Conservation (phyloP, 2,329 filamentous ascomycete species). For the Trichoderma sp. region DNA sequence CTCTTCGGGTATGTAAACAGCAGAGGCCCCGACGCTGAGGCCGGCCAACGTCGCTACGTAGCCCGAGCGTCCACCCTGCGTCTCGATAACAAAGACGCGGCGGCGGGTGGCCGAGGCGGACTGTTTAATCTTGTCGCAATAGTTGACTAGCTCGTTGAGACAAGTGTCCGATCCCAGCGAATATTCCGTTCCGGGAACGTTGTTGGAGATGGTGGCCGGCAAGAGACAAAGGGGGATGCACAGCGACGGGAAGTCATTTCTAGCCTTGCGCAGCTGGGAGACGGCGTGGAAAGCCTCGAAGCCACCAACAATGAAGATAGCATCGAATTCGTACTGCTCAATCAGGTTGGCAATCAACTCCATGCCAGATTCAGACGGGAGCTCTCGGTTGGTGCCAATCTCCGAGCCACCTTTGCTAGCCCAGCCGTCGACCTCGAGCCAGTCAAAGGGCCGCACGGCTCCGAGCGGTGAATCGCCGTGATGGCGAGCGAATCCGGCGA, state of each 20-base stretch:
- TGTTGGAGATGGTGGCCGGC: slow-evolving; percentile 98
- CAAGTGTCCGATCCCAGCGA: slow-evolving; percentile 96
- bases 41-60: slow-evolving; percentile 91
- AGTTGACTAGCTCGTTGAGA: slow-evolving; percentile 88
- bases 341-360: slow-evolving; percentile 79
- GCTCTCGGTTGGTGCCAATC: slow-evolving; percentile 93
- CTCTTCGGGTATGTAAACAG: slow-evolving; percentile 96
- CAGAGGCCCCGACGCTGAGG: slow-evolving; percentile 84
- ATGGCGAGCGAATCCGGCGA: slow-evolving; percentile 88
- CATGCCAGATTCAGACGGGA: slow-evolving; percentile 82
- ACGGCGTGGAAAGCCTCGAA: slow-evolving; percentile 96
- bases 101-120: slow-evolving; percentile 90
- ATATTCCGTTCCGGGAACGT: slow-evolving; percentile 96
- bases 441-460: slow-evolving; percentile 79
- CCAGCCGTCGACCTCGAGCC: slow-evolving; percentile 94
- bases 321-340: slow-evolving; percentile 83
- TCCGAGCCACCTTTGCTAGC: slow-evolving; percentile 95
- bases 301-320: slow-evolving; percentile 85
- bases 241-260: slow-evolving; percentile 75
- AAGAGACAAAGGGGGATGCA: slow-evolving; percentile 90
- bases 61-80: slow-evolving; percentile 89
- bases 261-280: slow-evolving; percentile 78
- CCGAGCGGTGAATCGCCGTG: slow-evolving; percentile 78
- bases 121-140: slow-evolving; percentile 97
- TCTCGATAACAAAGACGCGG: slow-evolving; percentile 96